Conservation (phyloP, 768 basidiomycete species). For the Tylopilus subfusipes region DNA sequence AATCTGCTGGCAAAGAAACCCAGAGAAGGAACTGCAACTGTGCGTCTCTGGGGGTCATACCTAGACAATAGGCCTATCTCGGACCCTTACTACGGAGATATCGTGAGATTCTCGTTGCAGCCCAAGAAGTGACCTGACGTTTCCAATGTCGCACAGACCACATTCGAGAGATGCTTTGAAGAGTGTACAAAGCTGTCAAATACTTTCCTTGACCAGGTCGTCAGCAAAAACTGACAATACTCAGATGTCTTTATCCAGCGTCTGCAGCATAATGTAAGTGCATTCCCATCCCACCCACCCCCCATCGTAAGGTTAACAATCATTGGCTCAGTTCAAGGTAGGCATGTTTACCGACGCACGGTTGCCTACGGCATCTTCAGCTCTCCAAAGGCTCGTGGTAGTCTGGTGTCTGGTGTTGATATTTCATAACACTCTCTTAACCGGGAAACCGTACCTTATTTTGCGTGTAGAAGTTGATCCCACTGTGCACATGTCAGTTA, state of each 20-base stretch:
- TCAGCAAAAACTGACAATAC: constrained; percentile 29
- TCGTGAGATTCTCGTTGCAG: constrained; percentile 37
- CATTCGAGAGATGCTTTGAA: constrained; percentile 74
- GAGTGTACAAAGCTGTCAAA: constrained; percentile 73
- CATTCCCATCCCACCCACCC: constrained; percentile 1
- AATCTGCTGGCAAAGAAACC: constrained; percentile 53
- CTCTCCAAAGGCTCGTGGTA: constrained; percentile 88
- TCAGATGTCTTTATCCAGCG: background rate
- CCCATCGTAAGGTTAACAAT: background rate
- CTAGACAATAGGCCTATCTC: constrained; percentile 65
- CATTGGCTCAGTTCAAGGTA: constrained; percentile 50
- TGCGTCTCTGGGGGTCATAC: constrained; percentile 81
- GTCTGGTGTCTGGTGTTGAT: constrained; percentile 51
- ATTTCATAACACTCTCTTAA: background rate
- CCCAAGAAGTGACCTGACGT: constrained; percentile 2
- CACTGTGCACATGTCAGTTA: constrained; percentile 40
- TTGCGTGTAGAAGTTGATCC: constrained; percentile 94
- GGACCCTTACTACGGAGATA: constrained; percentile 83
- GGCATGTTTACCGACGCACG: constrained; percentile 87
- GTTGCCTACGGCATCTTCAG: constrained; percentile 76
- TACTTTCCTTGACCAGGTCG: constrained; percentile 72
- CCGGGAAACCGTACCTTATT: constrained; percentile 60
- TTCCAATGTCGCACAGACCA: constrained; percentile 40
- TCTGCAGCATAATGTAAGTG: constrained; percentile 5
- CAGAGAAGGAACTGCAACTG: constrained; percentile 53